Percentiles rank a stretch among this genome's conserved stretches.
These are phyloP conservation scores for Sesbania bispinosa DNA, from an alignment of 306 rosid species.

Conservation along the genomic window DNA sequence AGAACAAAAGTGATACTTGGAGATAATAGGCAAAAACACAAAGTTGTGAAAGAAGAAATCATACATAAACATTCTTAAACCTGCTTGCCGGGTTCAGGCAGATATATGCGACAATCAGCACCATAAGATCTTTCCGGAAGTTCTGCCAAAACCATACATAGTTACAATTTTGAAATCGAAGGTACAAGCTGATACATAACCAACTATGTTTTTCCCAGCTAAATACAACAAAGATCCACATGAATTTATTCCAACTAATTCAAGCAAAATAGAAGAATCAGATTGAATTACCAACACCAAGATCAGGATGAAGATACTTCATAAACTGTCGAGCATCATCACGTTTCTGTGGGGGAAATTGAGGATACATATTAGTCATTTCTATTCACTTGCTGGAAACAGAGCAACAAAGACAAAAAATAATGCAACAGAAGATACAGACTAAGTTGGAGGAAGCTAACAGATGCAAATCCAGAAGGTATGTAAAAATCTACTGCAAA, in stretches of 20 bases:
- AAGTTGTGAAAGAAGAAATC: conserved; percentile 64
- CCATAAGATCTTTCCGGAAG: conserved; percentile 99
- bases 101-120: conserved; percentile 89
- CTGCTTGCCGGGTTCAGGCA: conserved; percentile 91
- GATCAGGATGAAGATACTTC: conserved; percentile 99
- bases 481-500: background rate
- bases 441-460: background rate
- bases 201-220: background rate
- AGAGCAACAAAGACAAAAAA: background rate
- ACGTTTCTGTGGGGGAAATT: conserved; percentile 58
- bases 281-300: conserved; percentile 78
- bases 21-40: conserved; percentile 15
- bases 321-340: conserved; percentile 96
- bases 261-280: conserved; percentile 17
- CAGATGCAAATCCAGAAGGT: conserved; percentile 5
- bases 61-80: conserved; percentile 99
- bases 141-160: conserved; percentile 50
- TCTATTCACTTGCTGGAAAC: conserved; percentile 4
- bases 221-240: background rate
- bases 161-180: conserved; percentile 6
- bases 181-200: background rate
- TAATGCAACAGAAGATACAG: background rate
- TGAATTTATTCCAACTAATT: conserved; percentile 7
- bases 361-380: conserved; percentile 17
- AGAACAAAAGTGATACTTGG: background rate